Evolutionary conservation across 148 eudicot species (phyloP).

Genomic region (Camellia granthamiana): DNA sequence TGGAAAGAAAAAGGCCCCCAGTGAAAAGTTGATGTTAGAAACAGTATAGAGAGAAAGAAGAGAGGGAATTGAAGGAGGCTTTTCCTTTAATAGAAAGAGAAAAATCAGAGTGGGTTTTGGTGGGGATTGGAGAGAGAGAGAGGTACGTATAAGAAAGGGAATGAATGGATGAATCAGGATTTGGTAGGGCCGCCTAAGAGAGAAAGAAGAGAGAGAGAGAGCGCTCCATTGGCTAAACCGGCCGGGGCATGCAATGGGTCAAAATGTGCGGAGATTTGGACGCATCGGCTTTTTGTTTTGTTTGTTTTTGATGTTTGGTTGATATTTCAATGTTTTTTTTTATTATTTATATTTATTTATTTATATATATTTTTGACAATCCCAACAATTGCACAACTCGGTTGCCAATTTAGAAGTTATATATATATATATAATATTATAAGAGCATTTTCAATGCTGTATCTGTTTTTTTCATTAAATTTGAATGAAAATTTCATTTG

Average conservation of each 20-base stretch:
- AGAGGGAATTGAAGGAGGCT: neutral
- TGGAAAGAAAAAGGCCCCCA: neutral
- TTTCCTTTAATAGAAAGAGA: neutral
- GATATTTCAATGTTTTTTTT: no score
- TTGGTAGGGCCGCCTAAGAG: no score
- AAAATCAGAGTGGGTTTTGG: neutral
- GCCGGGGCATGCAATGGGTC: neutral
- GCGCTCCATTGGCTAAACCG: neutral
- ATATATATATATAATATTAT: no score
- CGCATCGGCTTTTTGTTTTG: neutral
- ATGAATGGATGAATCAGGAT: neutral
- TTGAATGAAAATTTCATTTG: no score
- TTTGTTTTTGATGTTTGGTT: no score
- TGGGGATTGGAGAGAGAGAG: neutral
- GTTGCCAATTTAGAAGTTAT: no score
- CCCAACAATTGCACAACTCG: no score
- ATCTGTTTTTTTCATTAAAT: no score
- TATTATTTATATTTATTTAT: no score
- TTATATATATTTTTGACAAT: no score
- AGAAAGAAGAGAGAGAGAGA: neutral
- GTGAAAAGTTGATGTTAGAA: neutral
- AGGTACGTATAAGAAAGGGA: neutral
- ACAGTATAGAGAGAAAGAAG: neutral
- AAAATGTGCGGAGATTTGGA: neutral
- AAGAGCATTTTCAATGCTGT: no score